These are phyloP conservation scores for Mallotus japonicus DNA, from an alignment of 441 rosid species.

Conservation along the genomic window DNA sequence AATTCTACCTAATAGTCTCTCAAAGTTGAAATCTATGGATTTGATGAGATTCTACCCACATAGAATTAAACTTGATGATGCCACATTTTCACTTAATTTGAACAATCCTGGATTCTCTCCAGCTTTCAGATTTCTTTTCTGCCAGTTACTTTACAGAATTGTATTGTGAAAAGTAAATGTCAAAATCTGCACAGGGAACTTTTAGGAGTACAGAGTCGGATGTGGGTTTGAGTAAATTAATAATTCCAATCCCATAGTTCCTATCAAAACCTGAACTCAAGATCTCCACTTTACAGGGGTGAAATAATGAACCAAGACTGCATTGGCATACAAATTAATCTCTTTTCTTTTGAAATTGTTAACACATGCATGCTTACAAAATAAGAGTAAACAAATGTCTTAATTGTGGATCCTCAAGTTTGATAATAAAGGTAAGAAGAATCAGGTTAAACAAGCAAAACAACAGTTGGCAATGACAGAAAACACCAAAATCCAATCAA, in stretches of 20 bases:
- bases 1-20: not conserved
- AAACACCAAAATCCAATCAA: constrained; percentile 18
- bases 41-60: not conserved
- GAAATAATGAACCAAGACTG: not conserved
- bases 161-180: not conserved
- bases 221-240: not conserved
- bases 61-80: not conserved
- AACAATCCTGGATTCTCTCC: not conserved
- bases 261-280: not conserved
- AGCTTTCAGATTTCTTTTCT: not conserved
- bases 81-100: not conserved
- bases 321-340: no score
- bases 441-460: not conserved
- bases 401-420: constrained; percentile 10
- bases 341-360: not conserved
- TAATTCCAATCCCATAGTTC: constrained; percentile 1
- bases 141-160: no score
- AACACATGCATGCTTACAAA: not conserved
- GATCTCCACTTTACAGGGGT: constrained; percentile 5
- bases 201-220: not conserved
- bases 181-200: not conserved
- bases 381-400: not conserved
- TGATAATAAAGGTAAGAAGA: not conserved
- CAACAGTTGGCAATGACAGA: not conserved
- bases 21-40: not conserved